Evolutionary conservation across 1,284 basidiomycete species (phyloP), one percentile per base, ranked within the genome.

Genomic region (Rhodotorula glutinis): DNA sequence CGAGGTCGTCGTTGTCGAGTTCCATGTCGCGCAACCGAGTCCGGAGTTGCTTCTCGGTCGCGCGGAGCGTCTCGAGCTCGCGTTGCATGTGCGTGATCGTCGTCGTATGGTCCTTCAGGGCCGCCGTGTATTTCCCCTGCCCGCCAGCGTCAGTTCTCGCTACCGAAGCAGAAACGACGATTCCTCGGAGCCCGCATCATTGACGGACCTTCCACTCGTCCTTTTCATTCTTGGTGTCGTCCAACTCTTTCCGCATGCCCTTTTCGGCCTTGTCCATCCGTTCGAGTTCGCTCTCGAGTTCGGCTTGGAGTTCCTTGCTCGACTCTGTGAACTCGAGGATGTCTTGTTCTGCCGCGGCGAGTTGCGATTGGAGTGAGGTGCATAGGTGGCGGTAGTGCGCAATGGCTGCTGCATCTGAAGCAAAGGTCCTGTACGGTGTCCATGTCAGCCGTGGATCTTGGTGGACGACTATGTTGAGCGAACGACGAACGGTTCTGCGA

Each of bases 1-100:
- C 93, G 67, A 97, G 82, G 79, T 96, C 92, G 76, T 97, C 93
- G 76, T 96, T 96, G 46, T 93, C 93, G 86, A 96, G 88, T 79
- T 97, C 93, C 57, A 96, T 82, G 75, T 95, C 92, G 17, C 86
- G 40, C 56, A 75, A 44, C 53, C 62, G 68, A 3, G 47, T 57
- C 29, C 72, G 66, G 49, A 75, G 52, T n/a, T 61, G 54, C 60
- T 73, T 69, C 53, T 78, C 75, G 10, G 72, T 72, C 2, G 57
- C 53, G 30, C 77, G 69, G 0, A 77, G 63, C 2, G 67, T 57
- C 53, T 97, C 94, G 67, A 97, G 84, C 80, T 96, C 92, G 59
- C 89, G 86, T 80, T 95, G 90, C 65, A 92, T 82, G 62, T 90
- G 90, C 7, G 88, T 85, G 9, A 89, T 88, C 0, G 90, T 91